Base-by-base conservation (phyloP, 352 stramenopile species). In the Peronosclerospora sorghi region DNA sequence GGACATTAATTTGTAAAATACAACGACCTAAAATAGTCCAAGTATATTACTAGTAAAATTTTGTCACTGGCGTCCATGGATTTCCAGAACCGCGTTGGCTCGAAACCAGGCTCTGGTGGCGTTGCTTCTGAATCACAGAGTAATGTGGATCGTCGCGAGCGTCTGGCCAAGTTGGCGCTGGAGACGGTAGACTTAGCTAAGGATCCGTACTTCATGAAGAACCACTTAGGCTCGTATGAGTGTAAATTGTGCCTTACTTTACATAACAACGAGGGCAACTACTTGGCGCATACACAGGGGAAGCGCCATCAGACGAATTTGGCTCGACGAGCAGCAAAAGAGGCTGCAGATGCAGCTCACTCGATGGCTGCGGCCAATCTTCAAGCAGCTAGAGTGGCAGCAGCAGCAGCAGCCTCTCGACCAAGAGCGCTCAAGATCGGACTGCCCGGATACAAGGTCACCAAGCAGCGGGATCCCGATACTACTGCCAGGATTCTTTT, bases 131-230 rank as follows among this genome's bases (percentile, higher is more conserved):
- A 82, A 27, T 81, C 73, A 32, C 73, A 88, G 59, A 63, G 59
- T 32, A 89, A 89, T 63, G 76, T 96, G 5, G 94, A 98, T 68
- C 83, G 94, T 13, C 93, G 97, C 57, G 95, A 99, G 64, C 81
- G 96, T 0, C 70, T 98, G 41, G 76, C 91, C 17, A 96, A 98
- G 66, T 68, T 99, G 27, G 96, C 95, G n/a, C 77, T 99, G 42
- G 96, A 99, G 80, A 98, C 91, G 4, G 88, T 98, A 45, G 96
- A 99, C 67, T 70, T 99, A 24, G 95, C 92, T 20, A 99, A 99
- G 55, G 95, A 99, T 59, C 96, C 96, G 32, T 99, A 99, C 69
- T 96, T 99, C 35, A 97, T 99, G 83, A 88, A 96, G 49, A 99
- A 99, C 69, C 95, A 99, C 67, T 65, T 99, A 32, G 96, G 96